Base-by-base conservation (phyloP, 2,329 filamentous ascomycete species). In the Exophiala lecanii-corni region DNA sequence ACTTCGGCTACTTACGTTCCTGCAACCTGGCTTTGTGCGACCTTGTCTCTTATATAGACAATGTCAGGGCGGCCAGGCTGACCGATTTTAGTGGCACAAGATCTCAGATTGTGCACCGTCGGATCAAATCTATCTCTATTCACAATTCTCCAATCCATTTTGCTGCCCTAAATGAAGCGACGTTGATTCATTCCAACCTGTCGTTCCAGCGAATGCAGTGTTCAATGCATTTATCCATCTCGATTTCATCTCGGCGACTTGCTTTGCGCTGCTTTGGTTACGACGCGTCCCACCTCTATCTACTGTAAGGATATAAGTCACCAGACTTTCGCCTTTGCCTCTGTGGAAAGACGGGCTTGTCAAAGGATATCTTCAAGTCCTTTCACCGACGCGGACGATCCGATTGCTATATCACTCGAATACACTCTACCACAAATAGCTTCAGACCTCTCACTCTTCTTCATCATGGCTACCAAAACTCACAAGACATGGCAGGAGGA, bases 401-500 rank as follows among this genome's bases (percentile, higher is more conserved):
- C n/a, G n/a, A n/a, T n/a, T n/a, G n/a, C n/a, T n/a, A n/a, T n/a
- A n/a, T n/a, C n/a, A n/a, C n/a, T n/a, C n/a, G n/a, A n/a, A n/a
- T n/a, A n/a, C n/a, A n/a, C n/a, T n/a, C n/a, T n/a, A n/a, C n/a
- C n/a, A n/a, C n/a, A n/a, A n/a, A n/a, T n/a, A n/a, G n/a, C n/a
- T n/a, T n/a, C n/a, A n/a, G n/a, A n/a, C n/a, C n/a, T n/a, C n/a
- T n/a, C n/a, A n/a, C n/a, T n/a, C n/a, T n/a, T n/a, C n/a, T 35
- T 20, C 39, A 31, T 21, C 26, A 51, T 54, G 50, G 47, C 52
- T 40, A 51, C 54, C 33, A 56, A 54, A 37, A 48, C 45, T 17
- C 49, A 52, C 35, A 50, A 45, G 36, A 55, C 51, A 25, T 55
- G 78, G 78, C 77, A 81, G 56, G 72, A 77, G 43, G 71, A 71